These are phyloP conservation scores for Pseudocercospora fijiensis DNA, from an alignment of 2,329 filamentous ascomycete genomes.

Conservation along the genomic window DNA sequence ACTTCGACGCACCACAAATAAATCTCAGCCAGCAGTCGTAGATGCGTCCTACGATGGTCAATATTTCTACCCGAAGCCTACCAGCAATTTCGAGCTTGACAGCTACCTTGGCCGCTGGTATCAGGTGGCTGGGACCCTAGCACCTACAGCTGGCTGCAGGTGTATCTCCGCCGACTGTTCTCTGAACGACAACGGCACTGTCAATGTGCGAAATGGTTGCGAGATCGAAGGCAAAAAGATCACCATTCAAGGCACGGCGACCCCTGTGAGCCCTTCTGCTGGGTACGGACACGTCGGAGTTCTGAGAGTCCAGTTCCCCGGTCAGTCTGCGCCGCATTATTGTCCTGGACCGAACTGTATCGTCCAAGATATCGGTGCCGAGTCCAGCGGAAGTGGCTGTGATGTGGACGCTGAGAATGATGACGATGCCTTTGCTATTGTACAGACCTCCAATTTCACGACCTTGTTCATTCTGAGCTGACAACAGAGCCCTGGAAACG, in stretches of 20 bases:
- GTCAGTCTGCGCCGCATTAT: slow-evolving; percentile 20
- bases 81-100: slow-evolving; percentile 22
- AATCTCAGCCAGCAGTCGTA: slow-evolving; percentile 7
- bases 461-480: slow-evolving; percentile 28
- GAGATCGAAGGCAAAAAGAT: slow-evolving; percentile 16
- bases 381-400: background rate
- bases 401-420: slow-evolving; percentile 11
- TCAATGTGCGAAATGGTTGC: slow-evolving; percentile 26
- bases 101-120: slow-evolving; percentile 29
- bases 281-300: slow-evolving; percentile 25
- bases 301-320: slow-evolving; percentile 24
- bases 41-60: slow-evolving; percentile 24
- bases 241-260: slow-evolving; percentile 25
- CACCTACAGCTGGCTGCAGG: slow-evolving; percentile 25
- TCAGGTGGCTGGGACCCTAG: slow-evolving; percentile 26
- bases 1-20: background rate
- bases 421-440: slow-evolving; percentile 26
- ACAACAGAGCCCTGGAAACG: slow-evolving; percentile 22
- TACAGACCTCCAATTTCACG: slow-evolving; percentile 26
- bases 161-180: slow-evolving; percentile 27
- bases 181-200: slow-evolving; percentile 27
- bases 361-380: slow-evolving; percentile 16
- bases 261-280: slow-evolving; percentile 18
- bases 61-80: slow-evolving; percentile 28
- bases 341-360: slow-evolving; percentile 29